Evolutionary conservation across 2,329 filamentous ascomycete genomes (phyloP), one percentile per base, ranked within the genome.

Genomic region (Claviceps maximensis): DNA sequence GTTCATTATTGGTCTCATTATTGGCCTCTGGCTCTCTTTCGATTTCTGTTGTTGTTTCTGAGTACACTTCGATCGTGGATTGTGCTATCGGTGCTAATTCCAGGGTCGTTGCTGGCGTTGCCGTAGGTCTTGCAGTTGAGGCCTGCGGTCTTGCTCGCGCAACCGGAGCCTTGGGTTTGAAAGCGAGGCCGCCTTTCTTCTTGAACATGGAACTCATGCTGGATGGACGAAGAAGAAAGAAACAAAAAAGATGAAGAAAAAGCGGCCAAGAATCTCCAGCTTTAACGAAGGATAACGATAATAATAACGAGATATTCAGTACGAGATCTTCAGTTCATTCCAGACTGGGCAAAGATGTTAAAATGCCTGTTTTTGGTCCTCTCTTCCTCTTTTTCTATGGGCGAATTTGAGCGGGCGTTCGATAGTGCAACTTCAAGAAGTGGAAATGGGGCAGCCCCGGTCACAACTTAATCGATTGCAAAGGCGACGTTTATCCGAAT

Each of bases 141-240:
- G 42, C 48, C 8, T 59, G 51, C 40, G 54, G 47, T 45, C 52
- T 51, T 15, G 54, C 46, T 62, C 82, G 78, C 58, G 74, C 72
- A 36, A 69, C 65, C 33, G 78, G 79, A 58, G 79, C 78, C 70
- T 86, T 88, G 46, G 84, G 84, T 65, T 86, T 86, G 71, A 89
- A 87, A 70, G 74, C 74, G 54, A 75, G 70, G 59, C 75, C 74
- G 62, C 73, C 75, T 60, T 75, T 73, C 69, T 87, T 86, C 70
- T 86, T 86, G 67, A 84, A 76, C 70, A 84, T 84, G 55, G 75
- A 78, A 69, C 77, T 81, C 74, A 86, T 84, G 60, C 69, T 74
- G 70, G 54, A 15, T 13, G 29, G 33, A 33, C 7, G 29, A 15
- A 21, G 3, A 45, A 47, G 46, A 23, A 46, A 42, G 23, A 31